Evolutionary conservation across 148 eudicot genomes (phyloP), one percentile per base, ranked within the genome.

Genomic region (Cornus controversa): DNA sequence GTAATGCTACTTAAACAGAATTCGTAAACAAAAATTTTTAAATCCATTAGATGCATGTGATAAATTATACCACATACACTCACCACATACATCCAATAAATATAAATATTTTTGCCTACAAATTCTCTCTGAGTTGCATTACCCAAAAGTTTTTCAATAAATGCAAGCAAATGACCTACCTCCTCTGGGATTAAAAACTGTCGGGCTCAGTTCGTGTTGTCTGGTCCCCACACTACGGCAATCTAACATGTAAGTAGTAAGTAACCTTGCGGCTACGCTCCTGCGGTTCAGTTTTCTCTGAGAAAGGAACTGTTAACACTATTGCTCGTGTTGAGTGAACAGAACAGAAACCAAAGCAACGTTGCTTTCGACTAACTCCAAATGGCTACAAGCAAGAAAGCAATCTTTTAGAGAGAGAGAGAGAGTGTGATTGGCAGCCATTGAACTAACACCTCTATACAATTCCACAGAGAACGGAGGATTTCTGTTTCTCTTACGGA

Each of bases 81-180:
- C n/a, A n/a, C n/a, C n/a, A n/a, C n/a, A n/a, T n/a, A n/a, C n/a
- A n/a, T n/a, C n/a, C n/a, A n/a, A n/a, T n/a, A n/a, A n/a, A n/a
- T n/a, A n/a, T n/a, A n/a, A n/a, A n/a, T n/a, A n/a, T n/a, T n/a
- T n/a, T n/a, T n/a, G n/a, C n/a, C n/a, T n/a, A n/a, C n/a, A n/a
- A n/a, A n/a, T n/a, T n/a, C n/a, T n/a, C n/a, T n/a, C n/a, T n/a
- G n/a, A n/a, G n/a, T n/a, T n/a, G n/a, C n/a, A n/a, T n/a, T n/a
- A n/a, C n/a, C n/a, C n/a, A n/a, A n/a, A n/a, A n/a, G n/a, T n/a
- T n/a, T n/a, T n/a, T n/a, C 6, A 24, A 70, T 87, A 75, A 84
- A 84, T 85, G 83, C 86, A 25, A 70, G 90, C 86, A 81, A 88
- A 85, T 67, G 88, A 85, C 84, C 72, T 81, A 87, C 86, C 80